Base-by-base conservation (phyloP, 2,329 filamentous ascomycete genomes). In the Sclerotinia trifoliorum region DNA sequence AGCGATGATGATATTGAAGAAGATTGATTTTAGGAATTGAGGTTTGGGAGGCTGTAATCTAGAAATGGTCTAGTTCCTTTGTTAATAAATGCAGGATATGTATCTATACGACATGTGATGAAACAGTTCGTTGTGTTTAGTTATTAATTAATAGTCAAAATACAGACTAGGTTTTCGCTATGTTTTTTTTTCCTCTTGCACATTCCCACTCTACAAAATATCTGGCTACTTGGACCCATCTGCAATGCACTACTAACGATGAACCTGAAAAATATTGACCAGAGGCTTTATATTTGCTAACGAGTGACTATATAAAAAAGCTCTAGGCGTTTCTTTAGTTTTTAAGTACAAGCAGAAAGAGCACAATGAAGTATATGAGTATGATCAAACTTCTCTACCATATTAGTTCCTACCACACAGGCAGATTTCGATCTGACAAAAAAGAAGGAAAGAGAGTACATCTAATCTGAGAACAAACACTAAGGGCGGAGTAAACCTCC, bases 1-100 rank as follows among this genome's bases (percentile, higher is more conserved):
- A 92, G 89, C 73, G 92, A 95, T 75, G 92, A 95, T 79, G 92
- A 95, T 81, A 94, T 95, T 76, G 90, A 93, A 78, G 91, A 94
- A 72, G 74, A 77, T 72, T 75, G 63, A 73, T n/a, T 15, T 21
- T 21, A 17, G 11, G 13, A 10, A 26, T 2, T 39, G 35, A 5
- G 15, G 7, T 19, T 11, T 63, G 15, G 5, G 17, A 19, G 13
- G n/a, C 24, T 39, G 39, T 17, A 17, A 42, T 42, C 39, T 42
- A 2, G 39, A 42, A 5, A 17, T 42, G 13, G 39, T 26, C 5
- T 21, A n/a, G 21, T 15, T 48, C 6, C 3, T 6, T 21, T 19
- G 11, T 61, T 49, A 17, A 19, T 44, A 19, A 32, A 24, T 39
- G 58, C 29, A 51, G 15, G 32, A 11, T 24, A 51, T 63, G n/a